These are phyloP conservation scores for Ichthyophonus hoferi DNA, from an alignment of 208 protist genomes.

Conservation along the genomic window DNA sequence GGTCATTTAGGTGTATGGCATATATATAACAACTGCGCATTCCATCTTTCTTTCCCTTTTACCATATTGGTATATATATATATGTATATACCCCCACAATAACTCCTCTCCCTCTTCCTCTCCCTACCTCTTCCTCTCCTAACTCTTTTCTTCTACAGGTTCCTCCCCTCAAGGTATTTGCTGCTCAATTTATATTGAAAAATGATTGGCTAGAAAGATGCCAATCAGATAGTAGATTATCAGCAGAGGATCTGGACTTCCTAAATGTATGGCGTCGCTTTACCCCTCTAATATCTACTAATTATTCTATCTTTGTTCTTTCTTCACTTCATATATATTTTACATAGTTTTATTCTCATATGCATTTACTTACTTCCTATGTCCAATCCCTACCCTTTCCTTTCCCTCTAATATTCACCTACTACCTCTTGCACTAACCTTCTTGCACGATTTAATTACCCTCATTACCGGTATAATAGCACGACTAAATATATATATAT, in stretches of 20 bases:
- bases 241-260: neutral
- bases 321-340: too few species aligned
- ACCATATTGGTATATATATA: neutral
- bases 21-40: too few species aligned
- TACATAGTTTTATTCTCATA: too few species aligned
- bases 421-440: too few species aligned
- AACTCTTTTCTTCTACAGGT: neutral
- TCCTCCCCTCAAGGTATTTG: conserved; percentile 20
- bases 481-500: neutral
- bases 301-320: too few species aligned
- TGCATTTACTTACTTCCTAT: neutral
- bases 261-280: neutral
- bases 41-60: too few species aligned
- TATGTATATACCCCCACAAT: neutral
- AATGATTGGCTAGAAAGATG: neutral
- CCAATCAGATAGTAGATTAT: neutral
- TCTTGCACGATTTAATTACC: too few species aligned
- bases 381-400: too few species aligned
- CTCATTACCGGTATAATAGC: too few species aligned
- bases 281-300: too few species aligned
- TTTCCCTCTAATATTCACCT: too few species aligned
- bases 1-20: neutral
- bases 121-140: neutral
- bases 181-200: conserved; percentile 8
- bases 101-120: neutral